These are phyloP conservation scores for Paramecium sexaurelia DNA, from an alignment of 73 alveolate genomes.

Conservation along the genomic window DNA sequence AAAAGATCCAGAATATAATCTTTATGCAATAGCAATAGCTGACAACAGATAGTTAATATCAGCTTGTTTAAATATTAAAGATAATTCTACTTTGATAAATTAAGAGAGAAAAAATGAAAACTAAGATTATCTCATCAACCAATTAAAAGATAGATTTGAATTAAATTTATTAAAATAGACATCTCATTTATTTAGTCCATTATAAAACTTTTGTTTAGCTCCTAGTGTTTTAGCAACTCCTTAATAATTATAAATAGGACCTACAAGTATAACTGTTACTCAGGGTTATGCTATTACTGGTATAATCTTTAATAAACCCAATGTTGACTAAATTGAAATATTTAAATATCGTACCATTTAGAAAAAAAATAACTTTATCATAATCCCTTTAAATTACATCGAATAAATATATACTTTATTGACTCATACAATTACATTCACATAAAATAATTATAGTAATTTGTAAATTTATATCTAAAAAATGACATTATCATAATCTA, in stretches of 20 bases:
- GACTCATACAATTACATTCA: neutral
- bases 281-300: conserved; percentile 31
- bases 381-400: neutral
- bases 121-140: neutral
- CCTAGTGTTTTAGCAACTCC: conserved; percentile 31
- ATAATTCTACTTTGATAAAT: neutral
- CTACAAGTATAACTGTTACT: conserved; percentile 27
- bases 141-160: neutral
- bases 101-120: conserved; percentile 22
- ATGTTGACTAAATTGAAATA: neutral
- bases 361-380: neutral
- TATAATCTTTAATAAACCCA: neutral
- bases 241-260: neutral
- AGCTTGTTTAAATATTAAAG: neutral
- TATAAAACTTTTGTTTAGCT: conserved; percentile 24
- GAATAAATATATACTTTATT: conserved; percentile 30
- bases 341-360: neutral
- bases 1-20: neutral
- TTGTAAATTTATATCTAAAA: conserved; percentile 4
- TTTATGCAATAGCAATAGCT: neutral
- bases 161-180: neutral
- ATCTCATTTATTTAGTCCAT: neutral
- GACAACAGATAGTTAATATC: neutral
- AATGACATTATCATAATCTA: conserved; percentile 2
- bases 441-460: neutral